Evolutionary conservation across 1,139 yeast genomes (phyloP).

Genomic region (Sugiyamaella neomexicana): DNA sequence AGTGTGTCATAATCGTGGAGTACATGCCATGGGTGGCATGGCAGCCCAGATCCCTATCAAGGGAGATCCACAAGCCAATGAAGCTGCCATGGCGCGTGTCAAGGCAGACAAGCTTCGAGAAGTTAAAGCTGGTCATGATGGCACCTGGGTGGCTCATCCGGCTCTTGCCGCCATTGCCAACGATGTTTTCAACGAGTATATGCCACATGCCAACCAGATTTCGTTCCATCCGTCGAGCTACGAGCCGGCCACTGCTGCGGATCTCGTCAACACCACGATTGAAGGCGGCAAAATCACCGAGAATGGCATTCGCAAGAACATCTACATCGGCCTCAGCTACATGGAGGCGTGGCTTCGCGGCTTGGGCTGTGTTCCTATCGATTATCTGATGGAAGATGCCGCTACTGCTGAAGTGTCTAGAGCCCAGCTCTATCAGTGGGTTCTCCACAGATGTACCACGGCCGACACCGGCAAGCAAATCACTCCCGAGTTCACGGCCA

Average conservation of each 20-base stretch:
- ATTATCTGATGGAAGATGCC: conserved; percentile 81
- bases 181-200: conserved; percentile 70
- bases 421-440: conserved; percentile 80
- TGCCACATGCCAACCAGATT: conserved; percentile 80
- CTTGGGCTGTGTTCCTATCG: conserved; percentile 75
- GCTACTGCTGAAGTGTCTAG: conserved; percentile 84
- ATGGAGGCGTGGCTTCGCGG: conserved; percentile 82
- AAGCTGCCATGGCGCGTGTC: conserved; percentile 65
- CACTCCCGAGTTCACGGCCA: conserved; percentile 55
- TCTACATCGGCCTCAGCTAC: conserved; percentile 68
- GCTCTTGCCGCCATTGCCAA: conserved; percentile 71
- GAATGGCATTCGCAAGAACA: conserved; percentile 66
- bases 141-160: conserved; percentile 81
- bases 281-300: conserved; percentile 65
- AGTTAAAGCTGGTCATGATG: conserved; percentile 71
- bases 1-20: conserved; percentile 71
- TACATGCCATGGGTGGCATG: conserved; percentile 82
- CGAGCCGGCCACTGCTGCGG: conserved; percentile 54
- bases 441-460: conserved; percentile 63
- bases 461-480: conserved; percentile 52
- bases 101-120: conserved; percentile 70
- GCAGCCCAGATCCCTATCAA: conserved; percentile 80
- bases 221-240: conserved; percentile 52
- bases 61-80: conserved; percentile 60
- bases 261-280: conserved; percentile 65